Evolutionary conservation across 306 rosid species (phyloP).

Genomic region (Castanea mollissima): DNA sequence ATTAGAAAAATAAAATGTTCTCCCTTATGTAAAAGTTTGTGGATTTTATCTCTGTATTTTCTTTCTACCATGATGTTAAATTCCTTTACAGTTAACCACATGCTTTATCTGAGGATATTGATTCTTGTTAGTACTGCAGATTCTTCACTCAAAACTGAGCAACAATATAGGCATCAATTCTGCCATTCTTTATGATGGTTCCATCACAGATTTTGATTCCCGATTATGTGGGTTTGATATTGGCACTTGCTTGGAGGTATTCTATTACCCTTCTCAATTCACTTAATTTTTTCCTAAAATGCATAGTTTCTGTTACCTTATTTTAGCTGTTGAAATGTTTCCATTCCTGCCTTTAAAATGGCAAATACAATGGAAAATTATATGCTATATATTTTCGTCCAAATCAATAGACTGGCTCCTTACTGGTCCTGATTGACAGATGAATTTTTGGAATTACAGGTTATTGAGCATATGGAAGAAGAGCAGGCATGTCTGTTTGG

Average conservation of each 20-base stretch:
- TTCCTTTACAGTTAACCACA: conserved; percentile 17
- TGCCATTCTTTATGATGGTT: conserved; percentile 78
- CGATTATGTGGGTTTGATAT: conserved; percentile 79
- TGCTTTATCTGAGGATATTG: conserved; percentile 20
- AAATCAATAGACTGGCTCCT: background rate
- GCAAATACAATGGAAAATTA: background rate
- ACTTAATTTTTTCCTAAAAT: background rate
- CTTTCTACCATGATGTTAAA: background rate
- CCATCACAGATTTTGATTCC: conserved; percentile 68
- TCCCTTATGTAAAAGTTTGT: background rate
- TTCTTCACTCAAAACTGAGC: conserved; percentile 68
- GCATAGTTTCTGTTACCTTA: background rate
- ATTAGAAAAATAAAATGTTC: too few relatives aligned
- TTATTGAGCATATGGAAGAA: conserved; percentile 97
- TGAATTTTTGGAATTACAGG: conserved; percentile 41
- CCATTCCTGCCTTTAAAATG: background rate
- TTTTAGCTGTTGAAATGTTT: too few relatives aligned
- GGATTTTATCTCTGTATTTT: background rate
- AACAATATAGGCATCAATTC: conserved; percentile 50
- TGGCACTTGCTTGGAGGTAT: conserved; percentile 98
- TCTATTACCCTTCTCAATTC: conserved; percentile 5
- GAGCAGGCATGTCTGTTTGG: conserved; percentile 84
- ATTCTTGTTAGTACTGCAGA: conserved; percentile 45
- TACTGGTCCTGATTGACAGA: background rate
- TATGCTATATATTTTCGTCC: background rate